Percentiles rank a stretch among this genome's conserved stretches.
Conservation (phyloP, 129 eudicot species). For the Chrysanthemum makinoi region DNA sequence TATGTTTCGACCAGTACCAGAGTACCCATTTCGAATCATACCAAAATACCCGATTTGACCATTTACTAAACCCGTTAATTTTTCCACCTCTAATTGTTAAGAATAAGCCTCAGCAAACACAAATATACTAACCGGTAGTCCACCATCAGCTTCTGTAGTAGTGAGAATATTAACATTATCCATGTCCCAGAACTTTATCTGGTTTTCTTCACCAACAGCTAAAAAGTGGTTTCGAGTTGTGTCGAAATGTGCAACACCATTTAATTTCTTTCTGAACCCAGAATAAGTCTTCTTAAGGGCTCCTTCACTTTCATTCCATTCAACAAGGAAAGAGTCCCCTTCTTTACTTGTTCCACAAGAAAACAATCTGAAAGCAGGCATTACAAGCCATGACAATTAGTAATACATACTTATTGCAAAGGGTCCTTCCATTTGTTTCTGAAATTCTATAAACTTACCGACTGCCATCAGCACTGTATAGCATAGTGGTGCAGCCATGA, state of each 20-base stretch:
- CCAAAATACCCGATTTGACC: neutral
- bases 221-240: conserved; percentile 88
- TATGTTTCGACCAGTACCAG: no score
- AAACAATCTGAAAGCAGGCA: conserved; percentile 54
- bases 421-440: no score
- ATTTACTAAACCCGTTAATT: no score
- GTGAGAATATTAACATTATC: conserved; percentile 59
- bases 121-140: conserved; percentile 72
- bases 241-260: conserved; percentile 77
- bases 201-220: conserved; percentile 93
- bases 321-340: conserved; percentile 86
- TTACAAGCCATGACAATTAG: no score
- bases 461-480: conserved; percentile 86
- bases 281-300: conserved; percentile 80
- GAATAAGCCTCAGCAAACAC: neutral
- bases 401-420: no score
- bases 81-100: neutral
- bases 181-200: conserved; percentile 98
- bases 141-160: conserved; percentile 80
- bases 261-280: conserved; percentile 81
- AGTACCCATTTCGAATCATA: neutral
- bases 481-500: conserved; percentile 84
- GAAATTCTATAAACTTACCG: no score
- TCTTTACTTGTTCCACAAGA: conserved; percentile 98
- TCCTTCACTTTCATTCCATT: conserved; percentile 99